phyloP scores from a whole-genome alignment of 169 alveolate species.

The Plasmodium malariae region DNA sequence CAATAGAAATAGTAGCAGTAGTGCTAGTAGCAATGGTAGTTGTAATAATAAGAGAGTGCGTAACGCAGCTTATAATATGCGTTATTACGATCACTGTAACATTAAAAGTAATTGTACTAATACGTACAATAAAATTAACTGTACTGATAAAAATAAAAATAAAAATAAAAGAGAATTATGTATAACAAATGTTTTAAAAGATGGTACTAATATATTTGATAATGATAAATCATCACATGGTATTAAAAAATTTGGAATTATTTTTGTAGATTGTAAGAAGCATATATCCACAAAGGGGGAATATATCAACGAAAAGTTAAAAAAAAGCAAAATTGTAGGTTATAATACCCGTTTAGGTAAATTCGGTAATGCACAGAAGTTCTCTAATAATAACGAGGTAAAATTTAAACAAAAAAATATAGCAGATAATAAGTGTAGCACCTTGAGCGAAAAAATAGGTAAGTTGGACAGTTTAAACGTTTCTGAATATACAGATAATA shows the following conservation, averaged over 20 bases:
- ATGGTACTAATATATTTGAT: neutral
- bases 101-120: neutral
- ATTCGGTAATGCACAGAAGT: constrained; percentile 8
- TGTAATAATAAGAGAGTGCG: neutral
- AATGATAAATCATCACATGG: constrained; percentile 15
- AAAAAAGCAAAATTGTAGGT: neutral
- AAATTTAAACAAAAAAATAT: constrained; percentile 6
- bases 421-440: neutral
- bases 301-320: constrained; percentile 8
- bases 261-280: constrained; percentile 28
- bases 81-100: neutral
- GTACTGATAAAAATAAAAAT: constrained; percentile 11
- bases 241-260: constrained; percentile 22
- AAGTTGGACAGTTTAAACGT: neutral
- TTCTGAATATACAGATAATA: constrained; percentile 30
- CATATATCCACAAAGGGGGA: constrained; percentile 1
- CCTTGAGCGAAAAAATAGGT: neutral
- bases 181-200: neutral
- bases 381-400: constrained; percentile 8
- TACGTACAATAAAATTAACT: neutral
- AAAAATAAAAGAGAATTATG: constrained; percentile 3
- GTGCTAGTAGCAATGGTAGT: neutral
- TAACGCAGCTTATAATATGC: neutral
- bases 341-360: neutral
- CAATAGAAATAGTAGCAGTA: neutral